phyloP scores from a whole-genome alignment of 331 rosid species.

The Saraca asoca region DNA sequence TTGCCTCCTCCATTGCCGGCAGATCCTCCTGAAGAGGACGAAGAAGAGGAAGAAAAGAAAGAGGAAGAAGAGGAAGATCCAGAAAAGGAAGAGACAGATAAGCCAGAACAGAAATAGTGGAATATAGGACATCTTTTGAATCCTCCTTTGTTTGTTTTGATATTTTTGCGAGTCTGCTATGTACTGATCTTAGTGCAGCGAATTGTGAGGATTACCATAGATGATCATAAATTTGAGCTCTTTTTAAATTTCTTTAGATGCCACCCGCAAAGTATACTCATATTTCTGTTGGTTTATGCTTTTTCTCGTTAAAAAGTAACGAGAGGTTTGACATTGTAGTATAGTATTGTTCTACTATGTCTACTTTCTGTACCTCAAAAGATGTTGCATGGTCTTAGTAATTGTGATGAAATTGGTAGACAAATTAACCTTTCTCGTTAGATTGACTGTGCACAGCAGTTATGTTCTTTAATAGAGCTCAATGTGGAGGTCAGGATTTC shows the following conservation, averaged over 20 bases:
- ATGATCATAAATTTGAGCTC: constrained; percentile 13
- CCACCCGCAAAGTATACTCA: neutral
- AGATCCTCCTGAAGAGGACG: constrained; percentile 85
- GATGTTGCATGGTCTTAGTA: too few relatives aligned
- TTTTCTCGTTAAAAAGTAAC: neutral
- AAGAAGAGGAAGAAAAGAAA: constrained; percentile 72
- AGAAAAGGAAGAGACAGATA: constrained; percentile 47
- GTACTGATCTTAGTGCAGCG: constrained; percentile 14
- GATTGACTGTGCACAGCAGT: too few relatives aligned
- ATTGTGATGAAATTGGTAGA: too few relatives aligned
- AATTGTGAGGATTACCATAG: constrained; percentile 8
- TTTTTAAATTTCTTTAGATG: constrained; percentile 29
- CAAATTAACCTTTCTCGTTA: too few relatives aligned
- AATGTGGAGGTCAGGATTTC: too few relatives aligned
- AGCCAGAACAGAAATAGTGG: constrained; percentile 28
- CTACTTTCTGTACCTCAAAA: too few relatives aligned
- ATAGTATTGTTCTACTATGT: too few relatives aligned
- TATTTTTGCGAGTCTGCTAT: constrained; percentile 9
- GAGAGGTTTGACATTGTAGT: constrained; percentile 4
- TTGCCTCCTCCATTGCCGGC: constrained; percentile 78
- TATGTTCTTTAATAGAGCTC: too few relatives aligned
- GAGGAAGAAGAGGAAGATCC: constrained; percentile 75
- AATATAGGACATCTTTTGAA: constrained; percentile 22
- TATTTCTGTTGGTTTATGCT: neutral
- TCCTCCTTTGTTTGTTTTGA: constrained; percentile 15